A percentile compares a stretch with the other conserved stretches of the same genome.
These are phyloP conservation scores for Aegilops bicornis DNA, from an alignment of 176 grass and related monocot genomes.

Conservation along the genomic window DNA sequence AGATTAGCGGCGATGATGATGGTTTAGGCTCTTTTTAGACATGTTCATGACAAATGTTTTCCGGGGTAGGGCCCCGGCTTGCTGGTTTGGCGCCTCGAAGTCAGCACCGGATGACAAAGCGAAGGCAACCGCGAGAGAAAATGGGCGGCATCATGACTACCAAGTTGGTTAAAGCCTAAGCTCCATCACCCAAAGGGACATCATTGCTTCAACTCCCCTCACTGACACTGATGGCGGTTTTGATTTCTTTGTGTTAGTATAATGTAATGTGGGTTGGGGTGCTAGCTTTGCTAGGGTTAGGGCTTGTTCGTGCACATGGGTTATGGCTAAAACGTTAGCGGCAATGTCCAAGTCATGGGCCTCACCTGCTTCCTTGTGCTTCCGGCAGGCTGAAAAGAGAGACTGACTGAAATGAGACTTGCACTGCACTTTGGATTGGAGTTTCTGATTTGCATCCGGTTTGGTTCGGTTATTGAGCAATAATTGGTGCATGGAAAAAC, in stretches of 20 bases:
- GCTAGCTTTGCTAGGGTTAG: neutral
- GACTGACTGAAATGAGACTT: neutral
- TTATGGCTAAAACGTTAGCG: constrained; percentile 10
- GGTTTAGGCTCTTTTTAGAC: constrained; percentile 20
- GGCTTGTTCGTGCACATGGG: neutral
- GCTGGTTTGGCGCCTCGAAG: constrained; percentile 48
- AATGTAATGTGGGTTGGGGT: neutral
- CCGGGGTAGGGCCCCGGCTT: neutral
- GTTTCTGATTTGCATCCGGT: neutral
- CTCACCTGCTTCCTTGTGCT: constrained; percentile 21
- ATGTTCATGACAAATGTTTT: constrained; percentile 41
- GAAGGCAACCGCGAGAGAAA: constrained; percentile 12
- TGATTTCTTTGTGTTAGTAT: constrained; percentile 29
- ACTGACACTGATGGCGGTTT: constrained; percentile 21
- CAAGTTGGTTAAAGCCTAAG: constrained; percentile 43
- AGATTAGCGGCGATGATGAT: constrained; percentile 20
- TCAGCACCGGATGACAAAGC: constrained; percentile 33
- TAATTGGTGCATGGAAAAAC: neutral
- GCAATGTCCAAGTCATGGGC: constrained; percentile 25
- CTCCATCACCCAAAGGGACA: constrained; percentile 30
- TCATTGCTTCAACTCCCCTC: constrained; percentile 40
- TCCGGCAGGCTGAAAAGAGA: neutral
- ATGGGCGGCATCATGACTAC: constrained; percentile 27
- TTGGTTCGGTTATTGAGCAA: neutral
- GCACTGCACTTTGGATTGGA: neutral